Evolutionary conservation across 2,329 filamentous ascomycete genomes (phyloP).

Genomic region (Phialophora macrospora): DNA sequence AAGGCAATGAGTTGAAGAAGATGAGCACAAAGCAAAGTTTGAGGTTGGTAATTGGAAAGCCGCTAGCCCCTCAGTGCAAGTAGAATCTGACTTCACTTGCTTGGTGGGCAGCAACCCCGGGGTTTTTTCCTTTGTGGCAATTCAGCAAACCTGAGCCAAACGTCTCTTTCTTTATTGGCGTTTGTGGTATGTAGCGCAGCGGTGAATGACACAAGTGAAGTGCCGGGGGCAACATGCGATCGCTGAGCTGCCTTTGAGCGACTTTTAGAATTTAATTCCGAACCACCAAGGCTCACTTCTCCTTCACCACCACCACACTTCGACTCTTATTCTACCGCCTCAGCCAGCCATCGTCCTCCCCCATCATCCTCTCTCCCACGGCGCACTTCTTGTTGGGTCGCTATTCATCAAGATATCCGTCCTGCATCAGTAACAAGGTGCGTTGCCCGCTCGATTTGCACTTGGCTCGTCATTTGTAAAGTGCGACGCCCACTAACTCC

Average conservation of each 20-base stretch:
- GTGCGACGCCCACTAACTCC: constrained; percentile 13
- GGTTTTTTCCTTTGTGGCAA: constrained; percentile 4
- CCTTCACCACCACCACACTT: constrained; percentile 1
- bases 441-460: not conserved
- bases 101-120: not conserved
- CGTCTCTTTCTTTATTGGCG: constrained; percentile 5
- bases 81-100: not conserved
- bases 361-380: not conserved
- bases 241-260: constrained; percentile 5
- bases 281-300: constrained; percentile 8
- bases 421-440: not conserved
- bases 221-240: constrained; percentile 6
- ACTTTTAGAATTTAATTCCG: constrained; percentile 13
- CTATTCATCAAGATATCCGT: not conserved
- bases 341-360: not conserved
- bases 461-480: not conserved
- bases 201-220: constrained; percentile 5
- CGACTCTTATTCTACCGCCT: not conserved
- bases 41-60: not conserved
- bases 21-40: not conserved
- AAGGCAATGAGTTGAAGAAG: not conserved
- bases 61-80: not conserved
- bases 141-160: not conserved
- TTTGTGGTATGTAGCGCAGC: constrained; percentile 4
- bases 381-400: not conserved